Evolutionary conservation across 192 early-diverging fungal species (phyloP).

Genomic region (Linnemannia schmuckeri): DNA sequence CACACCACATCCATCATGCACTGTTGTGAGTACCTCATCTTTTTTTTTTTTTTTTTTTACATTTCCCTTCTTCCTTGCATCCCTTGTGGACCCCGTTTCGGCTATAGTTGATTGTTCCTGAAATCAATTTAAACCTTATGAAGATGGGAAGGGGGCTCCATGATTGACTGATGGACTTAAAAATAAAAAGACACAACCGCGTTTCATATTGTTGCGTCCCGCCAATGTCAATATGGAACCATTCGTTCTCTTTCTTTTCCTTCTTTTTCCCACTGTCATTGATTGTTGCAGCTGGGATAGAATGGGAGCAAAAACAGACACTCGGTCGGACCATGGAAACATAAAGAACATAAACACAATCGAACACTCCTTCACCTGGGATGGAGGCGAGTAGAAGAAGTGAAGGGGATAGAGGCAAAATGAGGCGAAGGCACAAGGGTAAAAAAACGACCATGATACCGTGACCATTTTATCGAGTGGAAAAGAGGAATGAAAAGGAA

Average conservation of each 20-base stretch:
- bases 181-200: not conserved
- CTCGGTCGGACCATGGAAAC: not conserved
- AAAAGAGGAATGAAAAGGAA: not conserved
- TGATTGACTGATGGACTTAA: not conserved
- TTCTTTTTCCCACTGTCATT: not conserved
- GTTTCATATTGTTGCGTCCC: not conserved
- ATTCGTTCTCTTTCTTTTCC: not conserved
- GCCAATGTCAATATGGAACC: not conserved
- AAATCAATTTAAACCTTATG: slow-evolving; percentile 6
- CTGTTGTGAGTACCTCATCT: not conserved
- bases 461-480: not conserved
- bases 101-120: not conserved
- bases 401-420: not conserved
- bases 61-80: not conserved
- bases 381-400: not conserved
- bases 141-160: not conserved
- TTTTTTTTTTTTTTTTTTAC: too few species aligned
- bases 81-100: not conserved
- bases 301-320: not conserved
- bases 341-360: not conserved
- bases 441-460: not conserved
- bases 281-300: not conserved
- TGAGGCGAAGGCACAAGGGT: not conserved
- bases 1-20: not conserved
- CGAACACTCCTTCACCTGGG: not conserved